Conservation (phyloP, 75 land plant species). For the Selaginella tamariscina region DNA sequence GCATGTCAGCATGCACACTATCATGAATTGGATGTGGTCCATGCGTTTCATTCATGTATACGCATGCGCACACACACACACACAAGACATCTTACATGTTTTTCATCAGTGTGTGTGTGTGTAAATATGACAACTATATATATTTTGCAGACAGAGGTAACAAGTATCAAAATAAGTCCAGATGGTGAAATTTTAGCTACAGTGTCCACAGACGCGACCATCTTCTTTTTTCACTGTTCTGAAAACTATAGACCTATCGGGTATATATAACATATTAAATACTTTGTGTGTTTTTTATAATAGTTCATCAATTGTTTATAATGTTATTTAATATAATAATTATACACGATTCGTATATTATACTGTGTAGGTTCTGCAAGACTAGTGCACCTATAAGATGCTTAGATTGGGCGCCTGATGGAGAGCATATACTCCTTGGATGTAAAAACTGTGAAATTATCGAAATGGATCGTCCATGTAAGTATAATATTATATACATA, state of each 20-base stretch:
- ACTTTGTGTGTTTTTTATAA: too few relatives aligned
- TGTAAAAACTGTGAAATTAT: conserved; percentile 27
- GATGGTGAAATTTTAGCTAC: conserved; percentile 33
- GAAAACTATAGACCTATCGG: conserved; percentile 29
- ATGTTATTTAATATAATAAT: too few relatives aligned
- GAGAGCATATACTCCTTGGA: conserved; percentile 18
- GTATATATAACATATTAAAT: too few relatives aligned
- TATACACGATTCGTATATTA: too few relatives aligned
- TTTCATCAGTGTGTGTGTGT: too few relatives aligned
- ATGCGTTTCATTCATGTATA: too few relatives aligned
- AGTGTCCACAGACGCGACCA: conserved; percentile 20
- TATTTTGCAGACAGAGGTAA: conserved; percentile 25
- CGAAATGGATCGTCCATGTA: conserved; percentile 33
- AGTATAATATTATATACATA: background rate
- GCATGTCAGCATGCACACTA: too few relatives aligned
- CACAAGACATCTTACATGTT: too few relatives aligned
- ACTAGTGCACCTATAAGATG: conserved; percentile 25
- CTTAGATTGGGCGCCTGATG: conserved; percentile 33
- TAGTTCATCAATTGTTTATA: too few relatives aligned
- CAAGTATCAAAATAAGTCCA: conserved; percentile 16
- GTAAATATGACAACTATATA: too few relatives aligned
- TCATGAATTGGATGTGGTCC: background rate
- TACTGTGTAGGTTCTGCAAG: conserved; percentile 19
- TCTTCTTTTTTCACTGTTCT: conserved; percentile 29
- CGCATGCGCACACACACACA: too few relatives aligned